These are phyloP conservation scores for Cordyceps cateniannulata DNA, from an alignment of 2,329 filamentous ascomycete species.

Conservation along the genomic window DNA sequence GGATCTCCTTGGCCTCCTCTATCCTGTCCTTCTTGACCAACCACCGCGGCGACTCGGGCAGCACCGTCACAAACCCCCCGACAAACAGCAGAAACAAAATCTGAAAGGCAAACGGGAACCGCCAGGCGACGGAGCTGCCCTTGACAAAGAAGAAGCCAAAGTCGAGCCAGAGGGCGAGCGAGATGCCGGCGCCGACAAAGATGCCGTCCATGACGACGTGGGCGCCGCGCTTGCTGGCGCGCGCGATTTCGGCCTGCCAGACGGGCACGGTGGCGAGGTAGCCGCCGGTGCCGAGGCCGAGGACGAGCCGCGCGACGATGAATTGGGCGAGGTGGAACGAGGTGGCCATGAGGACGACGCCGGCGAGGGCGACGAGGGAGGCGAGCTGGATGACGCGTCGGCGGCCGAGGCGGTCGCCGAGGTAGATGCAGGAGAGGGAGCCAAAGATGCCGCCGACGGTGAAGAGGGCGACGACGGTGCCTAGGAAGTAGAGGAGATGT, in stretches of 20 bases:
- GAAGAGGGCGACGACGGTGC: conserved; percentile 43
- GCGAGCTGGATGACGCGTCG: conserved; percentile 49
- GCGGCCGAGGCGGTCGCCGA: conserved; percentile 54
- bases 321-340: conserved; percentile 34
- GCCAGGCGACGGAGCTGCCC: conserved; percentile 28
- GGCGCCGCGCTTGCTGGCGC: conserved; percentile 45
- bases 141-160: conserved; percentile 31
- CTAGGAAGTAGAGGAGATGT: conserved; percentile 10
- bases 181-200: conserved; percentile 37
- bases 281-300: conserved; percentile 46
- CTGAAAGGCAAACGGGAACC: conserved; percentile 43
- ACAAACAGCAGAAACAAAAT: conserved; percentile 40
- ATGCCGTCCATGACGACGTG: conserved; percentile 42
- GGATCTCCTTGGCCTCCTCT: conserved; percentile 42
- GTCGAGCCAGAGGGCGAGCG: conserved; percentile 39
- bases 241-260: conserved; percentile 45
- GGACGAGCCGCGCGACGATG: conserved; percentile 41
- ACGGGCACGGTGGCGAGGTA: conserved; percentile 46
- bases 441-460: conserved; percentile 53
- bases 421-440: conserved; percentile 33
- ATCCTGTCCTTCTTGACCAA: conserved; percentile 27
- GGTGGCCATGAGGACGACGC: conserved; percentile 47
- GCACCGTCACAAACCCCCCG: conserved; percentile 34
- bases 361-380: conserved; percentile 43
- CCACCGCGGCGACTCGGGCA: conserved; percentile 33